These are phyloP conservation scores for Macrophomina tecta DNA, from an alignment of 2,329 filamentous ascomycete genomes.

Conservation along the genomic window DNA sequence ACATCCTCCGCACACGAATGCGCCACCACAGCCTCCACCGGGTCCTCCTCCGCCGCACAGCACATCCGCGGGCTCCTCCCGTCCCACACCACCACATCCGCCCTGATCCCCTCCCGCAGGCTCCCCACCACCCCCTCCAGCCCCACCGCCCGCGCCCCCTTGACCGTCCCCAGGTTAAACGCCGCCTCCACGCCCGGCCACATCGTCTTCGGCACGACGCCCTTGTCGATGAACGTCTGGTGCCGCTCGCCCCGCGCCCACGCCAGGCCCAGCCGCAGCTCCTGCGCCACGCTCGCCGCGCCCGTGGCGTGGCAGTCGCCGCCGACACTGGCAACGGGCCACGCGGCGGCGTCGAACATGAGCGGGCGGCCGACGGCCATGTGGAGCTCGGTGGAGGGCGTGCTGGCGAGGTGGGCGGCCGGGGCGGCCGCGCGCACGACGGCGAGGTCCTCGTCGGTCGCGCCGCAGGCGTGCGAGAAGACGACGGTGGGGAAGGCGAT, in stretches of 20 bases:
- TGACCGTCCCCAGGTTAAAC: slow-evolving; percentile 59
- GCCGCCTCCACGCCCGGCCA: slow-evolving; percentile 55
- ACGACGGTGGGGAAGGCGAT: slow-evolving; percentile 36
- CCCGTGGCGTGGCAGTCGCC: slow-evolving; percentile 63
- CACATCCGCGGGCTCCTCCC: slow-evolving; percentile 50
- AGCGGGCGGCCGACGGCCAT: slow-evolving; percentile 52
- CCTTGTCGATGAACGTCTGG: slow-evolving; percentile 49
- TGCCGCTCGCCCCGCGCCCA: slow-evolving; percentile 50
- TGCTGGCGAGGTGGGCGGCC: slow-evolving; percentile 46
- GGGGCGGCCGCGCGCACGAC: slow-evolving; percentile 44
- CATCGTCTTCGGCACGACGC: slow-evolving; percentile 53
- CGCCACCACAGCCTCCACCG: slow-evolving; percentile 51
- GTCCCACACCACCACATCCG: slow-evolving; percentile 59
- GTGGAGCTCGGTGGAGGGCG: slow-evolving; percentile 59
- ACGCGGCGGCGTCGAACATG: slow-evolving; percentile 42
- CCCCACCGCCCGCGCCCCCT: slow-evolving; percentile 51
- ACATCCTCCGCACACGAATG: slow-evolving; percentile 51
- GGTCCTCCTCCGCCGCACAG: slow-evolving; percentile 49
- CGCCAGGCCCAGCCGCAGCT: slow-evolving; percentile 50
- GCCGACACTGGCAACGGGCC: slow-evolving; percentile 49
- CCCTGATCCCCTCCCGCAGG: slow-evolving; percentile 53
- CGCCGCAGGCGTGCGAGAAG: slow-evolving; percentile 49
- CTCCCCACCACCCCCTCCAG: slow-evolving; percentile 53
- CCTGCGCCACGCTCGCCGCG: slow-evolving; percentile 50
- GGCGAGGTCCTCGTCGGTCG: slow-evolving; percentile 43